Evolutionary conservation across 2,329 filamentous ascomycete species (phyloP), one percentile per base, ranked within the genome.

Genomic region (Diaporthe citriasiana): DNA sequence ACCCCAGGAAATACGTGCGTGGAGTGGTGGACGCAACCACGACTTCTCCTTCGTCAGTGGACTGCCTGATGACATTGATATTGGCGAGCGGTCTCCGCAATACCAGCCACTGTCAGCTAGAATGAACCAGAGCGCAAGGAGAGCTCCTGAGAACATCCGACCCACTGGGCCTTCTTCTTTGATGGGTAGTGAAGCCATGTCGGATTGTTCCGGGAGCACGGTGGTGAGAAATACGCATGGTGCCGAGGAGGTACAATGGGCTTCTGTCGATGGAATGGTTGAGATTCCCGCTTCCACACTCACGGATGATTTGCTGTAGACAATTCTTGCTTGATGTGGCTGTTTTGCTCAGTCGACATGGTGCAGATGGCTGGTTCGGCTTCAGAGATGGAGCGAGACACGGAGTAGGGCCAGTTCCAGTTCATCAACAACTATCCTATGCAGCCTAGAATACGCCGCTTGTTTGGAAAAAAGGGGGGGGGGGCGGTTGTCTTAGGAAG

Each of bases 201-300:
- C 74, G 45, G 74, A 75, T 42, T 75, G 74, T 50, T 75, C 74
- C 1, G 57, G 60, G 12, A 72, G 69, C 19, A 75, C 74, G 19
- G 68, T 75, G 3, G 74, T 75, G 55, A 75, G 72, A 40, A 74
- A 71, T 22, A 40, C 17, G 10, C n/a, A 10, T 27, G 42, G 30
- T 9, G 19, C 19, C 5, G 40, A 35, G 13, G 33, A 35, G 66
- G 63, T 60, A 25, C 60, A 51, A 15, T 75, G 72, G 74, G 47
- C 25, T 45, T 38, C 30, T 35, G 55, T 40, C 15, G 55, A 69
- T 57, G 74, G 70, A 47, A 40, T 59, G 47, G 53, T 45, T 17
- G 53, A 59, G 13, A 69, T 70, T 25, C 38, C 60, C 38, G 33
- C 69, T 38, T 47, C 60, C 45, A 33, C 33, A 7, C 25, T 60